Evolutionary conservation across 2,329 filamentous ascomycete species (phyloP).

Genomic region (Calonectria pauciramosa): DNA sequence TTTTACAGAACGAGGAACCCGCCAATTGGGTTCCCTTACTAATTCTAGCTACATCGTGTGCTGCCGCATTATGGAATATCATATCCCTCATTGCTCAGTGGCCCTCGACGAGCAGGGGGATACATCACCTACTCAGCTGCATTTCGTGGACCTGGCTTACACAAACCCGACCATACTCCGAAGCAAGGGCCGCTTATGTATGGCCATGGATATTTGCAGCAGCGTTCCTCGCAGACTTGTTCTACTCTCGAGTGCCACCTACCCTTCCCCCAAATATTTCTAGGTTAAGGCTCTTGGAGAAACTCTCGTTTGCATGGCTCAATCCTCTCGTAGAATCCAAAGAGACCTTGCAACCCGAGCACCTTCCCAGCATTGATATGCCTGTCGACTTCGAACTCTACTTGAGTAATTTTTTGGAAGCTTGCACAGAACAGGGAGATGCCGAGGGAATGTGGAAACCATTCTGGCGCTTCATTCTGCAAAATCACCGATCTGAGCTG

Average conservation of each 20-base stretch:
- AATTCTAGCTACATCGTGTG: background rate
- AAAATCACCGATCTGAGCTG: background rate
- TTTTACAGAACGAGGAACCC: background rate
- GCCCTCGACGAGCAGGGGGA: background rate
- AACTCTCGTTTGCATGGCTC: background rate
- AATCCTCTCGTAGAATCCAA: background rate
- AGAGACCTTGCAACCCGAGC: background rate
- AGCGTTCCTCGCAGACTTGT: background rate
- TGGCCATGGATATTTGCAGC: background rate
- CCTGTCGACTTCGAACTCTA: background rate
- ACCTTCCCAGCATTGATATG: background rate
- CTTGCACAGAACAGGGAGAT: background rate
- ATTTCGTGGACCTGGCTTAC: background rate
- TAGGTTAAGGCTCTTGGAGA: background rate
- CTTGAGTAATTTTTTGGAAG: background rate
- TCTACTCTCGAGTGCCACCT: background rate
- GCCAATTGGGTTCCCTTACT: background rate
- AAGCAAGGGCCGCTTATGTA: background rate
- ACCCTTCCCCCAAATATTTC: background rate
- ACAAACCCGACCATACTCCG: background rate
- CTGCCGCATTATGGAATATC: background rate
- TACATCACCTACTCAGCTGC: background rate
- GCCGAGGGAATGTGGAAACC: background rate
- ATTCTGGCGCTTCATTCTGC: background rate
- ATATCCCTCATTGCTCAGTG: background rate